phyloP scores from a whole-genome alignment of 2,329 filamentous ascomycete species.

The Penicillium psychrosexuale region DNA sequence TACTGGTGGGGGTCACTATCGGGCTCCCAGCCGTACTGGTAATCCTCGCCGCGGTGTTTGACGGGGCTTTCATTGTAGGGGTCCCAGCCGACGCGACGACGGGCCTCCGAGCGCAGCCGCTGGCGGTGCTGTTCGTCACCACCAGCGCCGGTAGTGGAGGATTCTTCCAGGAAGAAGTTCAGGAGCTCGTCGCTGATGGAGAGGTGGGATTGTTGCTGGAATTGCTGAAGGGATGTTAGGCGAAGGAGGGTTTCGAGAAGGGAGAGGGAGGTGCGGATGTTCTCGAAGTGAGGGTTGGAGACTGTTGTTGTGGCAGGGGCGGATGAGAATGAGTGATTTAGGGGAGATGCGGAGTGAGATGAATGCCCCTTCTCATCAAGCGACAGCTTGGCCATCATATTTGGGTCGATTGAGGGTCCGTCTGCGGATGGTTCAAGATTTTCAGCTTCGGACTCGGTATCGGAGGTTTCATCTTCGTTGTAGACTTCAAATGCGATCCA shows the following conservation, averaged over 20 bases:
- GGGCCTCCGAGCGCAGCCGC: conserved; percentile 58
- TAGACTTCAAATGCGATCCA: conserved; percentile 92
- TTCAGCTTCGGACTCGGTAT: conserved; percentile 50
- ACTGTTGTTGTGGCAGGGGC: conserved; percentile 28
- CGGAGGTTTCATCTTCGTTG: conserved; percentile 59
- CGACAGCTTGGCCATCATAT: conserved; percentile 50
- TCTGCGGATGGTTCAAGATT: conserved; percentile 13
- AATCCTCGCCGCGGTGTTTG: conserved; percentile 64
- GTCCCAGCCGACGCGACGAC: conserved; percentile 64
- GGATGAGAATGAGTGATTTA: conserved; percentile 18
- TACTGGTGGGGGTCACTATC: conserved; percentile 27
- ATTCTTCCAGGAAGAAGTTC: conserved; percentile 77
- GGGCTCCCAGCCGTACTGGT: conserved; percentile 48
- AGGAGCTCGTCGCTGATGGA: conserved; percentile 85
- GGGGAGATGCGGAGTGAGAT: conserved; percentile 36
- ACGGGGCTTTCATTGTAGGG: conserved; percentile 69
- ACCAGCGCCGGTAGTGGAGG: conserved; percentile 63
- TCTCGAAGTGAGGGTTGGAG: conserved; percentile 50
- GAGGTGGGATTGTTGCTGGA: conserved; percentile 85
- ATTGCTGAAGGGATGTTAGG: conserved; percentile 82
- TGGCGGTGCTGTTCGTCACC: conserved; percentile 60
- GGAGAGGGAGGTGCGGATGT: conserved; percentile 67
- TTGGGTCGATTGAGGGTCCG: conserved; percentile 40
- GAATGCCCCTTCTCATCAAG: conserved; percentile 31
- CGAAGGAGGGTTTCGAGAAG: conserved; percentile 86